phyloP scores from a whole-genome alignment of 306 rosid genomes.

The Boehmeria nivea region DNA sequence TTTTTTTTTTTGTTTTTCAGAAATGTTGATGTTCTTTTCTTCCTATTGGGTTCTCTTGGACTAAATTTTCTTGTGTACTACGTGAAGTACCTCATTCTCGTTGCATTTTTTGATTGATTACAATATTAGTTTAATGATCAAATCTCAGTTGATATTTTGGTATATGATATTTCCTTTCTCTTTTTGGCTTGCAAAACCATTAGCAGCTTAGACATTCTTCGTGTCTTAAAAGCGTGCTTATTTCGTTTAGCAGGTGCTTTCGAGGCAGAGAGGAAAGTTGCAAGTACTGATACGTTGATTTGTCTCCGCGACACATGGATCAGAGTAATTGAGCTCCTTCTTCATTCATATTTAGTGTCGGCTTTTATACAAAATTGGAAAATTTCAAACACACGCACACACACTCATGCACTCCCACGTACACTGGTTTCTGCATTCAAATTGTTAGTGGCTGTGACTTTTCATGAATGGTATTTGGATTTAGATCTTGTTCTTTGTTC shows the following conservation, averaged over 20 bases:
- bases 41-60: no score
- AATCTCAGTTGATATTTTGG: not conserved
- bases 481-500: not conserved
- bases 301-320: conserved; percentile 23
- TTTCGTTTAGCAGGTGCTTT: conserved; percentile 9
- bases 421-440: not conserved
- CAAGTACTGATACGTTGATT: not conserved
- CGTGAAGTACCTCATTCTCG: not conserved
- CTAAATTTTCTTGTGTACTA: not conserved
- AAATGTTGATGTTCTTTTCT: no score
- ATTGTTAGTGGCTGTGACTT: not conserved
- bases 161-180: not conserved
- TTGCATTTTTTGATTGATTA: not conserved
- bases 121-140: not conserved
- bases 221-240: not conserved
- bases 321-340: conserved; percentile 23
- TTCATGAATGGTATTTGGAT: not conserved
- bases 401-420: no score
- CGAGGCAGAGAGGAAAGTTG: conserved; percentile 14
- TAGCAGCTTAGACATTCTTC: not conserved
- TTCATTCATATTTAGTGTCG: not conserved
- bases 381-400: no score
- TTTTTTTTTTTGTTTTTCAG: no score
- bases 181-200: no score
- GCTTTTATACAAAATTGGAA: no score